phyloP scores from a whole-genome alignment of 1,139 yeast species.

The Scheffersomyces parashehatae region DNA sequence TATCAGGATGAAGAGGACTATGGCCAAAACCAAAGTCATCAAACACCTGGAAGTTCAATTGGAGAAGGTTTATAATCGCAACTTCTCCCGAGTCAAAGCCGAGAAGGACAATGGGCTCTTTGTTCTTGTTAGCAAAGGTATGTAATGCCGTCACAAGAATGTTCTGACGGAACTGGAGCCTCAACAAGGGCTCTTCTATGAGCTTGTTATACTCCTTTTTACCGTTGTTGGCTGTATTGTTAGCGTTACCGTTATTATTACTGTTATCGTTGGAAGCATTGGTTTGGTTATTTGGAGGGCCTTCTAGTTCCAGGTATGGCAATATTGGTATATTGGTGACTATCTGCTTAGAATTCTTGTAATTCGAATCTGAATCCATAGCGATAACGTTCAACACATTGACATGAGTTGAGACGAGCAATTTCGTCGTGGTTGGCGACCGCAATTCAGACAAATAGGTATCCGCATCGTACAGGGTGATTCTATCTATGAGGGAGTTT shows the following conservation, averaged over 20 bases:
- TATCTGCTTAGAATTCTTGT: slow-evolving; percentile 20
- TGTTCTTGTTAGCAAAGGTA: slow-evolving; percentile 21
- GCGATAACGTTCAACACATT: slow-evolving; percentile 40
- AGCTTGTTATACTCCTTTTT: slow-evolving; percentile 18
- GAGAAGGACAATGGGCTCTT: slow-evolving; percentile 30
- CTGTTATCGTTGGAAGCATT: neutral
- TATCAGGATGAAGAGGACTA: slow-evolving; percentile 6
- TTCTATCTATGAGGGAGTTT: slow-evolving; percentile 15
- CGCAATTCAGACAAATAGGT: slow-evolving; percentile 22
- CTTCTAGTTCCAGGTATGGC: slow-evolving; percentile 16
- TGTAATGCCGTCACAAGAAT: slow-evolving; percentile 31
- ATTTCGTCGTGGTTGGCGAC: slow-evolving; percentile 18
- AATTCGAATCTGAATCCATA: slow-evolving; percentile 25
- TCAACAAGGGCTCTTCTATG: slow-evolving; percentile 35
- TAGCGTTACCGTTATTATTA: neutral
- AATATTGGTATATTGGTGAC: slow-evolving; percentile 24
- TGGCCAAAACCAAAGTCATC: slow-evolving; percentile 19
- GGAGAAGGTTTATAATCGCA: slow-evolving; percentile 28
- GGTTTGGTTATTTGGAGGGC: neutral
- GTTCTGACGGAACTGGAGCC: slow-evolving; percentile 30
- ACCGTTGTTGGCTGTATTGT: slow-evolving; percentile 1
- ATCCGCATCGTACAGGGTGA: slow-evolving; percentile 26
- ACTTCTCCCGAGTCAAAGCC: slow-evolving; percentile 42
- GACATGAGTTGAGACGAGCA: slow-evolving; percentile 36
- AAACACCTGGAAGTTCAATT: slow-evolving; percentile 29